A percentile compares a stretch with the other conserved stretches of the same genome.
phyloP scores from a whole-genome alignment of 2,329 filamentous ascomycete genomes.

The Penicillium sp. region DNA sequence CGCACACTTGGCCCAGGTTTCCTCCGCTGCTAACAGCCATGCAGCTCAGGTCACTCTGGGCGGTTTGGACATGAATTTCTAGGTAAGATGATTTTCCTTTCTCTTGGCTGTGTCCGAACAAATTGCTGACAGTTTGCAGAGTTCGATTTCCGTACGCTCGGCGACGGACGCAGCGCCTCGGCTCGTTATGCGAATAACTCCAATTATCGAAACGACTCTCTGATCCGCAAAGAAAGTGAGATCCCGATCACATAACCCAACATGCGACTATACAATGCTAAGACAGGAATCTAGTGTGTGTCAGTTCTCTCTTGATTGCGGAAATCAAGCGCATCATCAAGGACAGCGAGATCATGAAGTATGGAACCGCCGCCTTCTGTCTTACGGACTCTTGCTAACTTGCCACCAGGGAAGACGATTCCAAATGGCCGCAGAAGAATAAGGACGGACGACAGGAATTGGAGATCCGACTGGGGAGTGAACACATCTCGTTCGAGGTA shows the following conservation, averaged over 20 bases:
- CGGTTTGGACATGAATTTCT: slow-evolving; percentile 98
- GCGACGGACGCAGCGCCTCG: slow-evolving; percentile 87
- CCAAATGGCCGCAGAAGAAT: slow-evolving; percentile 98
- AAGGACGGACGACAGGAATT: slow-evolving; percentile 96
- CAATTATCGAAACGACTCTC: slow-evolving; percentile 96
- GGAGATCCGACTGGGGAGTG: slow-evolving; percentile 87
- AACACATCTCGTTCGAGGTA: slow-evolving; percentile 98
- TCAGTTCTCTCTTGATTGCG: slow-evolving; percentile 82
- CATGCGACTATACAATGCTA: background rate
- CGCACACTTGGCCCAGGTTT: slow-evolving; percentile 28
- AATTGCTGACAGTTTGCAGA: slow-evolving; percentile 58
- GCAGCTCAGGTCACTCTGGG: slow-evolving; percentile 92
- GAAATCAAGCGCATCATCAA: slow-evolving; percentile 98
- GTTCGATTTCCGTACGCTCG: slow-evolving; percentile 91
- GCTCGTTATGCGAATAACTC: slow-evolving; percentile 99
- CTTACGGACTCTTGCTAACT: slow-evolving; percentile 15
- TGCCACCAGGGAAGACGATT: slow-evolving; percentile 78
- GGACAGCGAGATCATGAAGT: slow-evolving; percentile 96
- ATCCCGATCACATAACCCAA: slow-evolving; percentile 21
- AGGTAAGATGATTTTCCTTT: slow-evolving; percentile 52
- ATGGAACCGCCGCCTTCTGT: slow-evolving; percentile 27
- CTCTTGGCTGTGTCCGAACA: no score
- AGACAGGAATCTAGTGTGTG: slow-evolving; percentile 68
- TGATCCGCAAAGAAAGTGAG: slow-evolving; percentile 99
- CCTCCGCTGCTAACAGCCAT: slow-evolving; percentile 39